A percentile compares a stretch with the other conserved stretches of the same genome.
Conservation (phyloP, 257 asterid species). For the Plantago major region DNA sequence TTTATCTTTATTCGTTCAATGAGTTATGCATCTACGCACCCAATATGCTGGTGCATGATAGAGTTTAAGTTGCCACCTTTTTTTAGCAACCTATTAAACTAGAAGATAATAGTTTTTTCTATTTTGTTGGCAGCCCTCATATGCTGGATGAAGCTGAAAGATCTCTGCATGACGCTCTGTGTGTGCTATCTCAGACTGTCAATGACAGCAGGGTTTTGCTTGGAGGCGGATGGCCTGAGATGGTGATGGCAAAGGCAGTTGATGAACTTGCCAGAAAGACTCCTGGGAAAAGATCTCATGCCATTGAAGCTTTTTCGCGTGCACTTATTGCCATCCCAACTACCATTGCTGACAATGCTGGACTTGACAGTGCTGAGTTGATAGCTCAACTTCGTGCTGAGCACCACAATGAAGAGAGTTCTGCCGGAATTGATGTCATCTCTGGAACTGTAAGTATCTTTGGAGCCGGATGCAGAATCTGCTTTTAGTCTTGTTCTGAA, state of each 20-base stretch:
- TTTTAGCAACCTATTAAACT: too few species aligned
- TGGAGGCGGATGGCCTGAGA: slow-evolving; percentile 98
- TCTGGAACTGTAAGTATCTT: slow-evolving; percentile 73
- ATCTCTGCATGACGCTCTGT: slow-evolving; percentile 89
- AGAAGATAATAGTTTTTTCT: too few species aligned
- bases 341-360: slow-evolving; percentile 89
- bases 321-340: slow-evolving; percentile 87
- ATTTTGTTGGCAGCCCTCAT: slow-evolving; percentile 51
- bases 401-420: slow-evolving; percentile 74
- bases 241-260: slow-evolving; percentile 92
- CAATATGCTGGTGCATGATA: too few species aligned
- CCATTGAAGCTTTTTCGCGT: slow-evolving; percentile 86
- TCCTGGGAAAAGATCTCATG: slow-evolving; percentile 84
- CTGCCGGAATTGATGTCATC: slow-evolving; percentile 81
- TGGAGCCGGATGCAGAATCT: too few species aligned
- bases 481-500: too few species aligned
- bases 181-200: slow-evolving; percentile 88
- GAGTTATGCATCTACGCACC: too few species aligned
- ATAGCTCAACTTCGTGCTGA: slow-evolving; percentile 90
- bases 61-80: too few species aligned
- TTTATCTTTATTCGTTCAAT: too few species aligned
- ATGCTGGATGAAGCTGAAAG: slow-evolving; percentile 91
- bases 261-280: slow-evolving; percentile 87
- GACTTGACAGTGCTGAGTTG: slow-evolving; percentile 83
- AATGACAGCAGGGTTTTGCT: slow-evolving; percentile 75